Evolutionary conservation across 306 rosid genomes (phyloP).

Genomic region (Hippophae tibetana): DNA sequence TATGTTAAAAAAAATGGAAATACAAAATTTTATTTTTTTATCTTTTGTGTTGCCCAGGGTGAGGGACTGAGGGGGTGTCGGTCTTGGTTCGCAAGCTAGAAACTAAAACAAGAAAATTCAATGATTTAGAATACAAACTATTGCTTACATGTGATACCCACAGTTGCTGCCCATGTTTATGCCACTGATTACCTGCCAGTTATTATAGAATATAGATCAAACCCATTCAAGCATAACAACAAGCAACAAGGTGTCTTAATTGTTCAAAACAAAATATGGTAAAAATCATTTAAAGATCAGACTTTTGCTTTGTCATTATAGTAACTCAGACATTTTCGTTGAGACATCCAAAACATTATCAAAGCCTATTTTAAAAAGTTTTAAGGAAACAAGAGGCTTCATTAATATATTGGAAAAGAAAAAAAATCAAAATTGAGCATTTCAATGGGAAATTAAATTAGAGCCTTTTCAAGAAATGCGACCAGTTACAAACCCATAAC

Average conservation of each 20-base stretch:
- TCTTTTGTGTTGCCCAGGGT: too few species aligned
- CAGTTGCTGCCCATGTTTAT: slow-evolving; percentile 91
- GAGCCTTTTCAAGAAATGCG: slow-evolving; percentile 4
- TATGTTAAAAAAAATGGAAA: too few species aligned
- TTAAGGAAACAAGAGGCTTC: neutral
- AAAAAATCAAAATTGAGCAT: neutral
- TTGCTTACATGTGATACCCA: slow-evolving; percentile 73
- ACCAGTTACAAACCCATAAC: neutral
- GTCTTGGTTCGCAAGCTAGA: neutral
- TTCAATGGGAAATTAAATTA: neutral
- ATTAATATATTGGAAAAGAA: neutral
- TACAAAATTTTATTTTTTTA: too few species aligned
- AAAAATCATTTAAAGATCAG: neutral
- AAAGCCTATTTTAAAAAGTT: too few species aligned
- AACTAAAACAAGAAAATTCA: neutral
- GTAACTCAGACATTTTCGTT: neutral
- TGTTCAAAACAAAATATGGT: neutral
- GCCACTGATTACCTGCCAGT: slow-evolving; percentile 80
- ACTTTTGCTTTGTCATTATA: neutral
- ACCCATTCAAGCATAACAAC: slow-evolving; percentile 7
- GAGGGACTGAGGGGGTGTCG: too few species aligned
- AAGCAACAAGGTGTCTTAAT: neutral
- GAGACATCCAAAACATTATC: neutral
- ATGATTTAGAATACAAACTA: neutral
- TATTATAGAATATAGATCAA: slow-evolving; percentile 14